Evolutionary conservation across 352 stramenopile genomes (phyloP).

Genomic region (Aphanomyces stellatus): DNA sequence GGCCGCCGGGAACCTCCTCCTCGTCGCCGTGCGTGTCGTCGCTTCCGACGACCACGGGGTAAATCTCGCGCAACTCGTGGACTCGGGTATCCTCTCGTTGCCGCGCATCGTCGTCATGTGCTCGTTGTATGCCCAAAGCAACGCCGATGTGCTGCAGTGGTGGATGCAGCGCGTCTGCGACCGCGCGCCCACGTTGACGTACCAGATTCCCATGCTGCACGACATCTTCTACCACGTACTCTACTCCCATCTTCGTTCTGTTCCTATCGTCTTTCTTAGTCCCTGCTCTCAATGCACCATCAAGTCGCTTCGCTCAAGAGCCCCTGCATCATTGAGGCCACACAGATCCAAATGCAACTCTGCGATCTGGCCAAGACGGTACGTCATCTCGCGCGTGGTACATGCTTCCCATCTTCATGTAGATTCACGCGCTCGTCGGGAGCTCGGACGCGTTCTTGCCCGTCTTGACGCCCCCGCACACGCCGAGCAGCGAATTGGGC

Average conservation of each 20-base stretch:
- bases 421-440: background rate
- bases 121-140: slow-evolving; percentile 16
- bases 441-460: background rate
- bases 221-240: slow-evolving; percentile 12
- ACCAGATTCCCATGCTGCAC: slow-evolving; percentile 12
- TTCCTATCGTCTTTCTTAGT: background rate
- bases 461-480: background rate
- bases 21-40: background rate
- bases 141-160: slow-evolving; percentile 6
- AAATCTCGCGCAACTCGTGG: background rate
- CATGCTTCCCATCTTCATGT: too few species aligned
- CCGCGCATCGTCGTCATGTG: slow-evolving; percentile 11
- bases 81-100: slow-evolving; percentile 3
- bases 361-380: slow-evolving; percentile 4
- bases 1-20: background rate
- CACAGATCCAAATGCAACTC: background rate
- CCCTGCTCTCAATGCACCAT: background rate
- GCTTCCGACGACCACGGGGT: background rate
- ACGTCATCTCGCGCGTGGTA: background rate
- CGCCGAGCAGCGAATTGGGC: background rate
- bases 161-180: background rate
- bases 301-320: background rate
- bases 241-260: background rate
- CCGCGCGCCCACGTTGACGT: background rate
- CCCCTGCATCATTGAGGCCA: background rate